Evolutionary conservation across 805 yeast species (phyloP).

Genomic region (Priceomyces castillae): DNA sequence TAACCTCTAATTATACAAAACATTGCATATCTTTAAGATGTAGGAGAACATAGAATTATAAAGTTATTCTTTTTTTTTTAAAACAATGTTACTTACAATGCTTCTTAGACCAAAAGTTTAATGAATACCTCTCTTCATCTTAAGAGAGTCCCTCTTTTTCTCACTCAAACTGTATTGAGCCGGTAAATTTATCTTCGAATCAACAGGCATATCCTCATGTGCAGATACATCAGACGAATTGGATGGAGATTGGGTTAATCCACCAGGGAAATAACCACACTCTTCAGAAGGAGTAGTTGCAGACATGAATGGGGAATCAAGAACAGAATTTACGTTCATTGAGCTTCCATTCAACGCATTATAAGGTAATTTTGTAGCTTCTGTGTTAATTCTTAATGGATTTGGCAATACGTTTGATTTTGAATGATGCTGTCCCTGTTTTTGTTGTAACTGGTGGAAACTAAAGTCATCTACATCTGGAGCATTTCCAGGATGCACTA

Average conservation of each 20-base stretch:
- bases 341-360: slow-evolving; percentile 20
- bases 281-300: slow-evolving; percentile 38
- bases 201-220: slow-evolving; percentile 9
- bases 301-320: slow-evolving; percentile 43
- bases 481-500: slow-evolving; percentile 8
- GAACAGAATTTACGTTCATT: slow-evolving; percentile 13
- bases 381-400: slow-evolving; percentile 40
- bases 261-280: slow-evolving; percentile 26
- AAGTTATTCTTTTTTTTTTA: not conserved
- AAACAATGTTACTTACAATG: not conserved
- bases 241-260: slow-evolving; percentile 6
- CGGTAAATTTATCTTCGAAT: slow-evolving; percentile 24
- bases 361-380: slow-evolving; percentile 25
- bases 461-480: slow-evolving; percentile 34
- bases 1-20: not conserved
- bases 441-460: slow-evolving; percentile 16
- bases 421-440: slow-evolving; percentile 21
- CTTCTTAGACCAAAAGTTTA: slow-evolving; percentile 9
- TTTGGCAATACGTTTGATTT: slow-evolving; percentile 27
- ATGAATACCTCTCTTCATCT: slow-evolving; percentile 44
- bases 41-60: not conserved
- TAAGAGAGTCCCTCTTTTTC: slow-evolving; percentile 44
- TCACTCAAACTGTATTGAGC: slow-evolving; percentile 38
- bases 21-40: not conserved
- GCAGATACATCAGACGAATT: slow-evolving; percentile 3